Evolutionary conservation across 2,329 filamentous ascomycete species (phyloP).

Genomic region (Aciculosporium take): DNA sequence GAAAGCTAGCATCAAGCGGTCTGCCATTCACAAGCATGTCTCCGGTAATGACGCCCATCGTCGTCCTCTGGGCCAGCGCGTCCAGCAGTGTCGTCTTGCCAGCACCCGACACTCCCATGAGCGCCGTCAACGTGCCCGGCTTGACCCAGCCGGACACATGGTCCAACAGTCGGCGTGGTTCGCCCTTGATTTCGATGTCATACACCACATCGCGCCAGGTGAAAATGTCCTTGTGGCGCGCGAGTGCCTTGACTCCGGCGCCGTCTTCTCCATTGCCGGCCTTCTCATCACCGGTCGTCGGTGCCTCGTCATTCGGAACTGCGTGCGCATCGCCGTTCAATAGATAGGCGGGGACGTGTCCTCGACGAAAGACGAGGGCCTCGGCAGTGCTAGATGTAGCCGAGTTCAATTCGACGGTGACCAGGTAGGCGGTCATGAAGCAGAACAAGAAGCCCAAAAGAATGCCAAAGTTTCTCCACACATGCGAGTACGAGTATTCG

Average conservation of each 20-base stretch:
- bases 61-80: slow-evolving; percentile 33
- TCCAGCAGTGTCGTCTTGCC: slow-evolving; percentile 31
- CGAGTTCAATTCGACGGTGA: slow-evolving; percentile 51
- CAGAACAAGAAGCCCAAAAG: slow-evolving; percentile 47
- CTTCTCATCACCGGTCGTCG: slow-evolving; percentile 12
- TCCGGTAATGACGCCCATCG: slow-evolving; percentile 48
- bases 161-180: slow-evolving; percentile 58
- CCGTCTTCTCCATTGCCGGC: slow-evolving; percentile 4
- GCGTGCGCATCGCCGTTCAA: slow-evolving; percentile 16
- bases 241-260: slow-evolving; percentile 17
- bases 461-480: slow-evolving; percentile 59
- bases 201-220: slow-evolving; percentile 68
- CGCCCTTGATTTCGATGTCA: slow-evolving; percentile 56
- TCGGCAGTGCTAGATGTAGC: slow-evolving; percentile 49
- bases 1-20: slow-evolving; percentile 41
- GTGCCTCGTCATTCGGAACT: slow-evolving; percentile 17
- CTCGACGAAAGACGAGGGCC: slow-evolving; percentile 50
- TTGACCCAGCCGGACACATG: slow-evolving; percentile 81
- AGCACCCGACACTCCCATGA: slow-evolving; percentile 48
- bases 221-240: slow-evolving; percentile 46
- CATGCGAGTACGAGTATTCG: slow-evolving; percentile 39
- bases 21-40: slow-evolving; percentile 52
- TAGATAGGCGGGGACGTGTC: slow-evolving; percentile 32
- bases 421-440: slow-evolving; percentile 50
- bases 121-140: slow-evolving; percentile 70